A percentile compares a stretch with the other conserved stretches of the same genome.
These are phyloP conservation scores for Striga asiatica DNA, from an alignment of 257 asterid species.

Conservation along the genomic window DNA sequence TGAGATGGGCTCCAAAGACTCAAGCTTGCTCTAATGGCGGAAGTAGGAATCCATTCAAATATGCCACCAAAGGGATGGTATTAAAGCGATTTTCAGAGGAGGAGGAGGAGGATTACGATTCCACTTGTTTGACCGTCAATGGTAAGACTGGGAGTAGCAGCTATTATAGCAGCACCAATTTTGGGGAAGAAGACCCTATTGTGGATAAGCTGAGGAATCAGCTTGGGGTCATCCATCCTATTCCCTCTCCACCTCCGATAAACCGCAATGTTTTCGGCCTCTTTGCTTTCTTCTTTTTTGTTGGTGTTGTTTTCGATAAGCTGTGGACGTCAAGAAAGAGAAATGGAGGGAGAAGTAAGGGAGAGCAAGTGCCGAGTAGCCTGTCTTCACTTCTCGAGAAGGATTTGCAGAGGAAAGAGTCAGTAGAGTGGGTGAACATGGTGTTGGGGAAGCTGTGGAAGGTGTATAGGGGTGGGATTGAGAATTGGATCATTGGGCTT, in stretches of 20 bases:
- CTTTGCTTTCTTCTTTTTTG: slow-evolving; percentile 75
- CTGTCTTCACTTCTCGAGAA: slow-evolving; percentile 47
- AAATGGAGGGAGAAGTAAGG: slow-evolving; percentile 16
- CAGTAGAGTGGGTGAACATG: slow-evolving; percentile 77
- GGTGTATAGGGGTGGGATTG: slow-evolving; percentile 46
- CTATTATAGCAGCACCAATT: slow-evolving; percentile 51
- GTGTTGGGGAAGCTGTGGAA: slow-evolving; percentile 75
- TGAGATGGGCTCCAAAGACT: slow-evolving; percentile 32
- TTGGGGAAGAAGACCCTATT: slow-evolving; percentile 76
- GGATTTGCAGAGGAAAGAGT: slow-evolving; percentile 68
- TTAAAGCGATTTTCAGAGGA: slow-evolving; percentile 54
- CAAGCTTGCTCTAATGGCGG: slow-evolving; percentile 45
- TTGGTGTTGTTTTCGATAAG: slow-evolving; percentile 90
- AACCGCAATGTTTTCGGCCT: slow-evolving; percentile 54
- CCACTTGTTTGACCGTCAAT: slow-evolving; percentile 18
- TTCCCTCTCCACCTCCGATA: slow-evolving; percentile 42
- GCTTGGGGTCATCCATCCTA: slow-evolving; percentile 83
- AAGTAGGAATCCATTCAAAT: slow-evolving; percentile 29
- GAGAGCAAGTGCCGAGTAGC: slow-evolving; percentile 40
- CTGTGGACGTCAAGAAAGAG: slow-evolving; percentile 66
- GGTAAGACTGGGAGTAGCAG: slow-evolving; percentile 14
- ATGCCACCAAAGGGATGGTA: slow-evolving; percentile 34
- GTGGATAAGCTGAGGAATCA: slow-evolving; percentile 90
- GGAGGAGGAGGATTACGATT: slow-evolving; percentile 26
- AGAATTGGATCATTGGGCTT: slow-evolving; percentile 57